Conservation (phyloP, 2,329 filamentous ascomycete species). For the Penicillium verrucosum region DNA sequence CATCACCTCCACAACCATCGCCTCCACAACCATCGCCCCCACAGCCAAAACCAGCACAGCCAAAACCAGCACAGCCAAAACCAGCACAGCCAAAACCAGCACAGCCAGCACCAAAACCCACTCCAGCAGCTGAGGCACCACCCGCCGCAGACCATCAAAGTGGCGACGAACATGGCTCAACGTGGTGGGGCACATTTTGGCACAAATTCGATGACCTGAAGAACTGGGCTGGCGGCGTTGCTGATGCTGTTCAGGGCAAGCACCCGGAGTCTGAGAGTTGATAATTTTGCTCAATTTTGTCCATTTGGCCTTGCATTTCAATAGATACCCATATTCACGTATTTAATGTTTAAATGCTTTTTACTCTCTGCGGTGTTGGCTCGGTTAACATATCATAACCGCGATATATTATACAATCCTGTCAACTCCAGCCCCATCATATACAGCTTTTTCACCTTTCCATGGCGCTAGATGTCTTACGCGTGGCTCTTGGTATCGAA, state of each 20-base stretch:
- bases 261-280: slow-evolving; percentile 9
- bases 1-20: not conserved
- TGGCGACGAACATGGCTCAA: slow-evolving; percentile 20
- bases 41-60: too few relatives aligned
- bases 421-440: not conserved
- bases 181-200: slow-evolving; percentile 36
- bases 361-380: not conserved
- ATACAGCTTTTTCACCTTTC: not conserved
- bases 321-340: slow-evolving; percentile 17
- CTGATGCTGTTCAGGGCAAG: slow-evolving; percentile 31
- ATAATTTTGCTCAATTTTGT: not conserved
- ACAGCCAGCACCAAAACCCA: not conserved
- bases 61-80: not conserved
- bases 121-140: not conserved
- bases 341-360: slow-evolving; percentile 1
- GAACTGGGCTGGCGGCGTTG: slow-evolving; percentile 35
- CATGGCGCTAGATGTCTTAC: not conserved
- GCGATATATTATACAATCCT: not conserved
- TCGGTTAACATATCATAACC: not conserved
- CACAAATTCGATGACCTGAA: slow-evolving; percentile 36
- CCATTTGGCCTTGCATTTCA: slow-evolving; percentile 3
- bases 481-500: too few relatives aligned
- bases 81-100: not conserved
- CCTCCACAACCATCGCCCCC: too few relatives aligned
- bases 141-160: slow-evolving; percentile 16